phyloP scores from a whole-genome alignment of 176 grass and related monocot genomes.

The Guadua angustifolia region DNA sequence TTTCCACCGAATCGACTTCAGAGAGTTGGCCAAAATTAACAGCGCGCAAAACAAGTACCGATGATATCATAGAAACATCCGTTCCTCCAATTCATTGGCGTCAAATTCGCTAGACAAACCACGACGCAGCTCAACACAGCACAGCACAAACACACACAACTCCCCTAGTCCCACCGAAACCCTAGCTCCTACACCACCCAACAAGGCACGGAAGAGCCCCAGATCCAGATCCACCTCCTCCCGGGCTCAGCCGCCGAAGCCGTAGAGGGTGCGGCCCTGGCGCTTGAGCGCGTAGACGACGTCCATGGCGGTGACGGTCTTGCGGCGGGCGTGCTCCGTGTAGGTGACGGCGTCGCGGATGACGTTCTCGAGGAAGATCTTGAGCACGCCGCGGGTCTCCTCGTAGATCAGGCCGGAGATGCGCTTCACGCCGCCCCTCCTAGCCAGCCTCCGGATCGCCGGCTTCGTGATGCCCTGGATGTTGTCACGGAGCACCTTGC shows the following conservation, averaged over 20 bases:
- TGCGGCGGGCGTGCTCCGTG: constrained; percentile 76
- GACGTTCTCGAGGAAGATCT: constrained; percentile 87
- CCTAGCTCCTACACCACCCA: not conserved
- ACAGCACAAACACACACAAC: not conserved
- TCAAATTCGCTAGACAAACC: not conserved
- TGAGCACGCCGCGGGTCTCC: constrained; percentile 75
- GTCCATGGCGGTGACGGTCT: constrained; percentile 84
- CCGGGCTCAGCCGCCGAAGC: constrained; percentile 52
- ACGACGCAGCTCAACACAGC: not conserved
- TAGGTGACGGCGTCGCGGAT: constrained; percentile 80
- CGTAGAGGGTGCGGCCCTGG: constrained; percentile 74
- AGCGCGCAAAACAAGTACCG: not conserved
- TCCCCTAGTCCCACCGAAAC: not conserved
- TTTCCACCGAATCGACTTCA: not conserved
- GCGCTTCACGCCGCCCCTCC: constrained; percentile 69
- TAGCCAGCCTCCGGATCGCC: constrained; percentile 55
- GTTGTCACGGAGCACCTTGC: constrained; percentile 72
- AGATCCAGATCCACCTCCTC: no score
- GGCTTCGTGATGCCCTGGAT: constrained; percentile 83
- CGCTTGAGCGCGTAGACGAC: constrained; percentile 79
- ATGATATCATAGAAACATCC: not conserved
- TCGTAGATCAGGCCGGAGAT: constrained; percentile 71
- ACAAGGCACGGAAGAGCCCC: no score
- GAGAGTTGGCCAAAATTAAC: not conserved
- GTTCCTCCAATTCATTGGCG: not conserved